Conservation (phyloP, 2,329 filamentous ascomycete species). For the Verticillium albo-atrum region DNA sequence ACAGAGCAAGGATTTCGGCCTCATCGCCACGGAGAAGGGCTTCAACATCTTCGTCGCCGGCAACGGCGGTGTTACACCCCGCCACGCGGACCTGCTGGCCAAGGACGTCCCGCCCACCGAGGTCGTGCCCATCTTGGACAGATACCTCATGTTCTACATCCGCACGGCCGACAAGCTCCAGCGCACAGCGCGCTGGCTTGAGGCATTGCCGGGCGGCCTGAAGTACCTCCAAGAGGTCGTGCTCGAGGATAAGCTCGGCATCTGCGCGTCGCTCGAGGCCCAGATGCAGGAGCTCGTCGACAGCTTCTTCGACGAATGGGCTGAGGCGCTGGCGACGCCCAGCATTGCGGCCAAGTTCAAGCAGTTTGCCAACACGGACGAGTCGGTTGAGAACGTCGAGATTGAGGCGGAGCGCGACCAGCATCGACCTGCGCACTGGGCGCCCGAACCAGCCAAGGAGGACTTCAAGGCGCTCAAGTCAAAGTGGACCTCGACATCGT, state of each 20-base stretch:
- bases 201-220: slow-evolving; percentile 78
- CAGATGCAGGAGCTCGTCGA: slow-evolving; percentile 86
- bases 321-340: slow-evolving; percentile 69
- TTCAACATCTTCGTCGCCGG: slow-evolving; percentile 91
- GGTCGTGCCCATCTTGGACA: slow-evolving; percentile 77
- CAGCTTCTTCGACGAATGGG: slow-evolving; percentile 89
- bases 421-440: slow-evolving; percentile 71
- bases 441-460: slow-evolving; percentile 56
- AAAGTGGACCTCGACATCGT: slow-evolving; percentile 62
- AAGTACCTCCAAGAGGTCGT: slow-evolving; percentile 79
- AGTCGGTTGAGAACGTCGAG: slow-evolving; percentile 67
- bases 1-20: slow-evolving; percentile 88
- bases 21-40: slow-evolving; percentile 88
- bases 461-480: slow-evolving; percentile 65
- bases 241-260: slow-evolving; percentile 80
- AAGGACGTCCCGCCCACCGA: slow-evolving; percentile 82
- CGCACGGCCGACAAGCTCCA: slow-evolving; percentile 88
- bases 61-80: slow-evolving; percentile 82
- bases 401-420: slow-evolving; percentile 69
- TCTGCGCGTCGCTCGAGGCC: slow-evolving; percentile 75
- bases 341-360: slow-evolving; percentile 65
- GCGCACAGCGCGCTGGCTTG: slow-evolving; percentile 83
- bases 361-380: slow-evolving; percentile 80
- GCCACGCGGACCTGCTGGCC: slow-evolving; percentile 76
- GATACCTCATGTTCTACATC: slow-evolving; percentile 91